Evolutionary conservation across 139 green algal species (phyloP), one percentile per base, ranked within the genome.

Genomic region (Coccomyxa sp.): DNA sequence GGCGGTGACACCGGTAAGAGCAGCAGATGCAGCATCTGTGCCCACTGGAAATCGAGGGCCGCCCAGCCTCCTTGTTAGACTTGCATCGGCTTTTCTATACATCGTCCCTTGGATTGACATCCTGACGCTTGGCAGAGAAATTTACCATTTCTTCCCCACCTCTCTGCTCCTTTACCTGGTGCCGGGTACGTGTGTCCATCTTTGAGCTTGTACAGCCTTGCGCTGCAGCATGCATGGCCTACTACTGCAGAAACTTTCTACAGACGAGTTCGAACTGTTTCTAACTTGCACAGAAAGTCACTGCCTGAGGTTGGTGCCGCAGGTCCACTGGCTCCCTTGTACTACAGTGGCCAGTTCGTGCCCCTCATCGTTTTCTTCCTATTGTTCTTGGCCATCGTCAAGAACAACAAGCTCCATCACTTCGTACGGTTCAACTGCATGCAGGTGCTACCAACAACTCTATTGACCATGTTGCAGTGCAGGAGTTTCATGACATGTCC

Each of bases 341-440:
- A 95, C 86, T 93, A 90, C 85, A 84, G 77, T 87, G 89, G 79
- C 76, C 90, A 93, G 77, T 94, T 94, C 83, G 84, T 88, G n/a
- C 92, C 92, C 30, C 86, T 96, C 57, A 88, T 95, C 58, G 84
- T 95, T 76, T 96, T 96, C 87, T 96, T 96, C 86, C 79, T 94
- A 32, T 85, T 95, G 76, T 96, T 93, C 83, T 86, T 95, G 45
- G 85, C 88, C 3, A 86, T 96, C 28, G 90, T 96, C 23, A 93
- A 92, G 81, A 96, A 96, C 89, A 92, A 85, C 21, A 92, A 90
- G 84, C 85, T 96, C 27, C 89, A 90, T 79, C 92, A 96, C 87
- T 96, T 96, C 83, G 89, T 95, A 31, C 89, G 92, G n/a, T 96
- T 94, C 88, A 91, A 95, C 81, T 89, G 85, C 79, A 96, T 96